Percentiles rank a stretch among this genome's conserved stretches.
Evolutionary conservation across 805 yeast species (phyloP).

Genomic region (Yamadazyma kitorensis): DNA sequence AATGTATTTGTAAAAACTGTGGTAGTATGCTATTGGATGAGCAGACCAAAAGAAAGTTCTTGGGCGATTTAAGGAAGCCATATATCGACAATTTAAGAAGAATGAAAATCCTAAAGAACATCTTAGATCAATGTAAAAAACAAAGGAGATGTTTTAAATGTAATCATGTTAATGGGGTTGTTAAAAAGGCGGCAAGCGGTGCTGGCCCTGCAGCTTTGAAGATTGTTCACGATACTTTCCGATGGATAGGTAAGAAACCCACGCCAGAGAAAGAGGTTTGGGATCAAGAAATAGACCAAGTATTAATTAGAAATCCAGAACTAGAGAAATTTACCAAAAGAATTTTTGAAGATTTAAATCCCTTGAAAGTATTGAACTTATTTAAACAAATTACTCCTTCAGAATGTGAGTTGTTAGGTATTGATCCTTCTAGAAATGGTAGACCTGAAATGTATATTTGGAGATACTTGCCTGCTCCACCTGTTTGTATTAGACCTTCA

Average conservation of each 20-base stretch:
- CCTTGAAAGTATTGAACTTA: constrained; percentile 80
- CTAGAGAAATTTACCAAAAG: constrained; percentile 81
- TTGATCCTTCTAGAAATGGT: constrained; percentile 83
- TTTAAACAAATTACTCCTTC: constrained; percentile 82
- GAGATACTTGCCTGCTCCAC: constrained; percentile 98
- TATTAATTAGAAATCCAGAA: constrained; percentile 77
- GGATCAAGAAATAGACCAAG: constrained; percentile 82
- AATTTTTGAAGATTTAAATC: constrained; percentile 91
- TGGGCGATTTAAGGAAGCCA: constrained; percentile 81
- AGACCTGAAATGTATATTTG: constrained; percentile 96
- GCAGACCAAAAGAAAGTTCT: constrained; percentile 61
- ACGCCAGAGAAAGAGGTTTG: constrained; percentile 82
- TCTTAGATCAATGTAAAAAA: constrained; percentile 90
- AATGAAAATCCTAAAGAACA: constrained; percentile 80
- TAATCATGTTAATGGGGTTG: constrained; percentile 92
- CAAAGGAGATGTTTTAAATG: constrained; percentile 89
- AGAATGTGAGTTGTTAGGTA: constrained; percentile 91
- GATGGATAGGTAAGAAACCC: constrained; percentile 91
- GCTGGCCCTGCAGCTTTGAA: constrained; percentile 92
- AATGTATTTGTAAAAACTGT: constrained; percentile 88
- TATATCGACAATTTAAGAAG: constrained; percentile 86
- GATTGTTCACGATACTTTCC: constrained; percentile 90
- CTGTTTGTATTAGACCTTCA: constrained; percentile 97
- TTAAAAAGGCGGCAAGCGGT: constrained; percentile 91
- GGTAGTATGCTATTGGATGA: constrained; percentile 76